These are phyloP conservation scores for Cairneyella variabilis DNA, from an alignment of 495 filamentous ascomycete species.

Conservation along the genomic window DNA sequence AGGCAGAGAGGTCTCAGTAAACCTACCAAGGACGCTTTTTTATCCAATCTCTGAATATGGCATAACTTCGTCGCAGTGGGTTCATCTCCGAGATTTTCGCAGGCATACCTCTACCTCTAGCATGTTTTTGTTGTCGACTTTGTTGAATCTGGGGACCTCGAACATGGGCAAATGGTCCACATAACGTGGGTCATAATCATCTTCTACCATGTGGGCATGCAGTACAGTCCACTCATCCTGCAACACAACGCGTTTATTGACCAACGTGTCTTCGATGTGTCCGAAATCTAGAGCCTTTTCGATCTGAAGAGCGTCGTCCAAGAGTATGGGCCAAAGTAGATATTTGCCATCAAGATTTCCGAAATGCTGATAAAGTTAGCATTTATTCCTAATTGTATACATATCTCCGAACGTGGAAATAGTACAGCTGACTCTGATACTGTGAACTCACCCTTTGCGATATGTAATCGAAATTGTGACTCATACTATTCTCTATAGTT, in stretches of 20 bases:
- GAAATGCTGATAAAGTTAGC: slow-evolving; percentile 6
- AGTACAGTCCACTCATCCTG: slow-evolving; percentile 2
- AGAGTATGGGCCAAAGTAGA: not conserved
- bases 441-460: too few relatives aligned
- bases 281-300: not conserved
- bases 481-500: too few relatives aligned
- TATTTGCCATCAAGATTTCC: not conserved
- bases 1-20: not conserved
- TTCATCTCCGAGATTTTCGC: slow-evolving; percentile 9
- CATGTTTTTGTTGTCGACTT: too few relatives aligned
- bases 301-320: not conserved
- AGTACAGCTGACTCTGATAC: too few relatives aligned
- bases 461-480: too few relatives aligned
- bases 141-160: not conserved
- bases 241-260: slow-evolving; percentile 11
- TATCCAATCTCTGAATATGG: slow-evolving; percentile 13
- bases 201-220: not conserved
- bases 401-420: too few relatives aligned
- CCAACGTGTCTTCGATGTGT: slow-evolving; percentile 15
- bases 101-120: too few relatives aligned
- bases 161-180: not conserved
- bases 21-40: slow-evolving; percentile 13
- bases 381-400: too few relatives aligned
- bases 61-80: not conserved
- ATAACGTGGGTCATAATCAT: not conserved